phyloP scores from a whole-genome alignment of 2,329 filamentous ascomycete genomes.

The Talaromyces albobiverticillius region DNA sequence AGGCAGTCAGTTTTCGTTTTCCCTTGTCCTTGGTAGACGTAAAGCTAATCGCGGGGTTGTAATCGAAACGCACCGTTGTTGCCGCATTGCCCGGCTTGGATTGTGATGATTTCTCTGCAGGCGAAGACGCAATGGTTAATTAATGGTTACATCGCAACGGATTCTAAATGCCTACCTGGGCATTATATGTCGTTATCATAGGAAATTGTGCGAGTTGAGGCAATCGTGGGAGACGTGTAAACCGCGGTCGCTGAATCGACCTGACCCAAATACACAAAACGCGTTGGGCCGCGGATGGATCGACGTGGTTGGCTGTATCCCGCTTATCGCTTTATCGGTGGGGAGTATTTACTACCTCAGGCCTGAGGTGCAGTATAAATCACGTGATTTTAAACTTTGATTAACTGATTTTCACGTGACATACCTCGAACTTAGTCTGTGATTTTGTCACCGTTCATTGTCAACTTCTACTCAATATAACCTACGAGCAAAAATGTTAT shows the following conservation, averaged over 20 bases:
- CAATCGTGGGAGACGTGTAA: conserved; percentile 15
- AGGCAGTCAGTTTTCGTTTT: not conserved
- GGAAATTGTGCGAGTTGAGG: conserved; percentile 23
- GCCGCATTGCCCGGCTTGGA: conserved; percentile 98
- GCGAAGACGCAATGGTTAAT: not conserved
- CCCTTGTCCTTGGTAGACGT: no score
- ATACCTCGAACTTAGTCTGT: no score
- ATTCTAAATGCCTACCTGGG: conserved; percentile 29
- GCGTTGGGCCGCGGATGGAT: conserved; percentile 14
- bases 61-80: conserved; percentile 86
- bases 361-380: no score
- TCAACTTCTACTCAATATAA: no score
- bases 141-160: no score
- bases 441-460: no score
- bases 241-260: conserved; percentile 1
- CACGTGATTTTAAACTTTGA: no score
- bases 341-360: no score
- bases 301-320: no score
- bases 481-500: no score
- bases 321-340: no score
- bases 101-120: conserved; percentile 92
- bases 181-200: conserved; percentile 32
- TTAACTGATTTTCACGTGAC: no score
- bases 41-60: conserved; percentile 13
- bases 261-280: conserved; percentile 9